These are phyloP conservation scores for Tirmania nivea DNA, from an alignment of 495 filamentous ascomycete species.

Conservation along the genomic window DNA sequence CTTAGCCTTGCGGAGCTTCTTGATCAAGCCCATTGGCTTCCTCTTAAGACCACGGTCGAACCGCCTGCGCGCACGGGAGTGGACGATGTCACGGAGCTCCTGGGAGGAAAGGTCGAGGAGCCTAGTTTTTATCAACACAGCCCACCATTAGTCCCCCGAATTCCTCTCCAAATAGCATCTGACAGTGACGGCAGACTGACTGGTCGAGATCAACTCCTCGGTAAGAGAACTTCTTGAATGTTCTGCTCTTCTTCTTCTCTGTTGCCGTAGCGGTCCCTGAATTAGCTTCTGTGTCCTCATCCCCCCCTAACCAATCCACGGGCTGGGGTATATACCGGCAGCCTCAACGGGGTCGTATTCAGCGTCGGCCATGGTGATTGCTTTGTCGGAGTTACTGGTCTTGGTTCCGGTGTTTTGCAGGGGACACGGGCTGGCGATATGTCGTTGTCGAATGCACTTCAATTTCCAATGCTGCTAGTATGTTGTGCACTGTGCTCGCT, in stretches of 20 bases:
- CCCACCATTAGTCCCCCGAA: neutral
- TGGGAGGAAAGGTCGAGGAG: conserved; percentile 97
- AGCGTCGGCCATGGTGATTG: conserved; percentile 17
- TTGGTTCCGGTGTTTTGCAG: neutral
- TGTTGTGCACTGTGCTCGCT: no score
- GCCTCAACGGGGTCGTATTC: conserved; percentile 21
- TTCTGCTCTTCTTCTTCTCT: conserved; percentile 97
- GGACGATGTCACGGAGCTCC: conserved; percentile 95
- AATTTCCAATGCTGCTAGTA: no score
- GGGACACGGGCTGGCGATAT: neutral
- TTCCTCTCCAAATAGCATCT: neutral
- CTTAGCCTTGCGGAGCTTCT: conserved; percentile 99
- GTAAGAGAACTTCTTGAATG: conserved; percentile 99
- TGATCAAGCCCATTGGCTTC: conserved; percentile 99
- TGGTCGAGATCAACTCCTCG: conserved; percentile 97
- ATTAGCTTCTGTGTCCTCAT: conserved; percentile 3
- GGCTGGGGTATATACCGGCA: conserved; percentile 11
- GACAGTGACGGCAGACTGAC: conserved; percentile 33
- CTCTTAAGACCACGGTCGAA: conserved; percentile 99
- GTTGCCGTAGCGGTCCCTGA: conserved; percentile 4
- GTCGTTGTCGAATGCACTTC: neutral
- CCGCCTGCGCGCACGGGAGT: conserved; percentile 91
- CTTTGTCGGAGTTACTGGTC: neutral
- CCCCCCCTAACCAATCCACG: neutral
- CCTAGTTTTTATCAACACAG: conserved; percentile 26